Evolutionary conservation across 2,329 filamentous ascomycete genomes (phyloP).

Genomic region (Rhynchosporium agropyri): DNA sequence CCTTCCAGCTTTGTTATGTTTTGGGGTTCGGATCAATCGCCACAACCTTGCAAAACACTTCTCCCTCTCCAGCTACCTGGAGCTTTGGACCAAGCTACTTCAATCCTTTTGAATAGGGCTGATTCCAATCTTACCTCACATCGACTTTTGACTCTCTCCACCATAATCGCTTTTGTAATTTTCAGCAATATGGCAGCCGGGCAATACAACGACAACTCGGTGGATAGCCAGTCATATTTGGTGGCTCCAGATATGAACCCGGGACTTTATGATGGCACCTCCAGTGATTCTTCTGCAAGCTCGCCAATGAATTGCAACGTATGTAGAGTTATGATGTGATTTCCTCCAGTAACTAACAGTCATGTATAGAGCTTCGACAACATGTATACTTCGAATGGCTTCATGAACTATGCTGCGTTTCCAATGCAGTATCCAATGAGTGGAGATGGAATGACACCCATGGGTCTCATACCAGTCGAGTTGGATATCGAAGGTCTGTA

Average conservation of each 20-base stretch:
- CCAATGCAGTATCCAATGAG: constrained; percentile 39
- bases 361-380: constrained; percentile 35
- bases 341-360: constrained; percentile 21
- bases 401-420: constrained; percentile 38
- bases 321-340: constrained; percentile 18
- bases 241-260: constrained; percentile 35
- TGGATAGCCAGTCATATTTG: constrained; percentile 32
- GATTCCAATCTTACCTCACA: background rate
- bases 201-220: constrained; percentile 32
- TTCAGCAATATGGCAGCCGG: constrained; percentile 34
- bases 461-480: constrained; percentile 41
- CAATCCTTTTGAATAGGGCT: background rate
- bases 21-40: constrained; percentile 20
- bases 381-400: constrained; percentile 35
- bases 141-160: background rate
- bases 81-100: background rate
- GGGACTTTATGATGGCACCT: constrained; percentile 39
- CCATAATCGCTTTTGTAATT: background rate
- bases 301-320: constrained; percentile 41
- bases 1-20: constrained; percentile 20
- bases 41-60: constrained; percentile 20
- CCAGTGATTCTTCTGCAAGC: constrained; percentile 41
- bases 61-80: constrained; percentile 5
- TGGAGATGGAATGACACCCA: constrained; percentile 32
- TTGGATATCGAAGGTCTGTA: constrained; percentile 42